Evolutionary conservation across 2,329 filamentous ascomycete species (phyloP).

Genomic region (Claviceps sp.): DNA sequence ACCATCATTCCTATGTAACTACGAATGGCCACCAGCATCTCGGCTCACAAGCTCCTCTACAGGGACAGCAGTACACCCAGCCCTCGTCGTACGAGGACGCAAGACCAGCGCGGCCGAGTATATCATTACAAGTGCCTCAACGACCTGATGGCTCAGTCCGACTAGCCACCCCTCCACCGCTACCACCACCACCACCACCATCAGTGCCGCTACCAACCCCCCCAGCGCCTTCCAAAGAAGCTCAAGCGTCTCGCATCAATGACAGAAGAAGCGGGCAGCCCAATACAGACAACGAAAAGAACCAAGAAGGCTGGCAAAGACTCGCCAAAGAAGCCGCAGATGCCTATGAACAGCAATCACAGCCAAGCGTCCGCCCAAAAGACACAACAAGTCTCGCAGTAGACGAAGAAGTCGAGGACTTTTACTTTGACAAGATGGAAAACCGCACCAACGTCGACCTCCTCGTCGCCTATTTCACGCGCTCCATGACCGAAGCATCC

Average conservation of each 20-base stretch:
- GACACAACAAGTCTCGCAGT: neutral
- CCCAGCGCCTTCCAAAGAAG: constrained; percentile 29
- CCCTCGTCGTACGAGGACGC: constrained; percentile 6
- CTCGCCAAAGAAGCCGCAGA: constrained; percentile 13
- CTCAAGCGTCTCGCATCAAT: neutral
- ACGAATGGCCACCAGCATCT: neutral
- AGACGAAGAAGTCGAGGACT: constrained; percentile 11
- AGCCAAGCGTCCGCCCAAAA: neutral
- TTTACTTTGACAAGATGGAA: constrained; percentile 22
- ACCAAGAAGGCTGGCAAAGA: constrained; percentile 8
- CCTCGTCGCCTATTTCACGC: constrained; percentile 41
- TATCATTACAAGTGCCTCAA: constrained; percentile 31
- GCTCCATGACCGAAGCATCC: constrained; percentile 32
- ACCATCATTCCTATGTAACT: neutral
- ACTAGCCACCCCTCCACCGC: constrained; percentile 41
- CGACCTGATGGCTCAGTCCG: constrained; percentile 46
- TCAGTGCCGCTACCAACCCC: constrained; percentile 17
- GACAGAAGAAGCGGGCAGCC: neutral
- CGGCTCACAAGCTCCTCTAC: neutral
- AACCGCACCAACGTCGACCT: constrained; percentile 43
- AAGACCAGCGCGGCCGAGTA: constrained; percentile 22
- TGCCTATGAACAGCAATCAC: constrained; percentile 5
- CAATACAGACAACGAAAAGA: neutral
- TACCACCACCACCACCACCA: constrained; percentile 30
- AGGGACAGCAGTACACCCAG: too few relatives aligned